Conservation (phyloP, 768 basidiomycete species). For the Suillus subluteus region DNA sequence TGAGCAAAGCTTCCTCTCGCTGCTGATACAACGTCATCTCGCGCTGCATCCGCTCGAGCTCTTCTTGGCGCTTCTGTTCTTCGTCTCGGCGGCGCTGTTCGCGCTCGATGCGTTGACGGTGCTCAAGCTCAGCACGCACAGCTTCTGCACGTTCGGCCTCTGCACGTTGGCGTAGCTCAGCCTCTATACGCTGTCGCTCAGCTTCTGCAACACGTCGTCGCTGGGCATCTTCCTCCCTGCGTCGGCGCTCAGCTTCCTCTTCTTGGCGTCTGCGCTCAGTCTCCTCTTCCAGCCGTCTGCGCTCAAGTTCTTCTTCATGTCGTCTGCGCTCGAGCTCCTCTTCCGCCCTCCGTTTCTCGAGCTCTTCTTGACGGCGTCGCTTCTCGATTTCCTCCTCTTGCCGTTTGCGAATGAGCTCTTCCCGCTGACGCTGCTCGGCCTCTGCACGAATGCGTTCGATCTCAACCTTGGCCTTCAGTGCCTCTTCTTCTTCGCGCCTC, state of each 20-base stretch:
- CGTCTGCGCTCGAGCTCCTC: conserved; percentile 3
- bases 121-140: neutral
- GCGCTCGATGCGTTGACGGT: conserved; percentile 1
- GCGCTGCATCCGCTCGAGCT: conserved; percentile 49
- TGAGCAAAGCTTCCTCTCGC: conserved; percentile 14
- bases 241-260: conserved; percentile 1
- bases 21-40: conserved; percentile 31
- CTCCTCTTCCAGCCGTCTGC: neutral
- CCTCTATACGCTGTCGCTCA: neutral
- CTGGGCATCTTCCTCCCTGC: conserved; percentile 3
- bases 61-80: conserved; percentile 39
- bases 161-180: conserved; percentile 7
- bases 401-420: conserved; percentile 1
- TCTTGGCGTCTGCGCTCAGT: neutral
- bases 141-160: neutral
- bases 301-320: neutral
- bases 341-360: neutral
- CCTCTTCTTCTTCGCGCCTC: conserved; percentile 6
- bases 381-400: conserved; percentile 6
- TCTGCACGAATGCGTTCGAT: conserved; percentile 5
- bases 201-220: conserved; percentile 1
- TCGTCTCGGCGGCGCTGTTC: conserved; percentile 9
- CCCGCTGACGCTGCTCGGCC: conserved; percentile 6
- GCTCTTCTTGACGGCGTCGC: conserved; percentile 3
- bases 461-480: neutral